Conservation (phyloP, 2,329 filamentous ascomycete species). For the Didymella arachidicola region DNA sequence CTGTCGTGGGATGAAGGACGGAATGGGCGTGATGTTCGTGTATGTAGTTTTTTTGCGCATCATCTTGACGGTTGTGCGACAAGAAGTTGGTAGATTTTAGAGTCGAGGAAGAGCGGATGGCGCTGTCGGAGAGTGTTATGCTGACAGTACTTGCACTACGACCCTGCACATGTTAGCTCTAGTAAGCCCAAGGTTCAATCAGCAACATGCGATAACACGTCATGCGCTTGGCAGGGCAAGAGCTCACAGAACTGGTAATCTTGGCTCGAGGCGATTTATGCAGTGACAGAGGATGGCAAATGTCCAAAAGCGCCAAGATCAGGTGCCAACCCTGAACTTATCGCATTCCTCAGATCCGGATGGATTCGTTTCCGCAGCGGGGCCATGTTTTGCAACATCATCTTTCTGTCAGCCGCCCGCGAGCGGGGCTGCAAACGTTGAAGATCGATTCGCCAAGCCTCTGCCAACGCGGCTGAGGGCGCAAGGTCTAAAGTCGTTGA, state of each 20-base stretch:
- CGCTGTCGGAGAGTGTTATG: slow-evolving; percentile 11
- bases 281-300: not conserved
- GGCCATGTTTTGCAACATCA: slow-evolving; percentile 7
- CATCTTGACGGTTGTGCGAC: slow-evolving; percentile 38
- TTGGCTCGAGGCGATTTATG: not conserved
- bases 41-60: slow-evolving; percentile 68
- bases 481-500: slow-evolving; percentile 1
- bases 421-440: slow-evolving; percentile 10
- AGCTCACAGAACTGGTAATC: slow-evolving; percentile 4
- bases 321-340: not conserved
- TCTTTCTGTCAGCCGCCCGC: slow-evolving; percentile 5
- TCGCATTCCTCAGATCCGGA: slow-evolving; percentile 5
- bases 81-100: not conserved
- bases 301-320: not conserved
- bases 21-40: slow-evolving; percentile 74
- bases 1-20: slow-evolving; percentile 73
- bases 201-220: slow-evolving; percentile 13
- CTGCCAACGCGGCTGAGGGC: slow-evolving; percentile 8
- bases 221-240: slow-evolving; percentile 17
- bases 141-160: slow-evolving; percentile 18
- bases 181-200: slow-evolving; percentile 15
- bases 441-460: slow-evolving; percentile 14
- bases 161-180: slow-evolving; percentile 10
- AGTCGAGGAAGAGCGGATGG: slow-evolving; percentile 7
- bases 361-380: slow-evolving; percentile 11